Conservation (phyloP, 2,329 filamentous ascomycete species). For the Pseudogymnoascus sp. region DNA sequence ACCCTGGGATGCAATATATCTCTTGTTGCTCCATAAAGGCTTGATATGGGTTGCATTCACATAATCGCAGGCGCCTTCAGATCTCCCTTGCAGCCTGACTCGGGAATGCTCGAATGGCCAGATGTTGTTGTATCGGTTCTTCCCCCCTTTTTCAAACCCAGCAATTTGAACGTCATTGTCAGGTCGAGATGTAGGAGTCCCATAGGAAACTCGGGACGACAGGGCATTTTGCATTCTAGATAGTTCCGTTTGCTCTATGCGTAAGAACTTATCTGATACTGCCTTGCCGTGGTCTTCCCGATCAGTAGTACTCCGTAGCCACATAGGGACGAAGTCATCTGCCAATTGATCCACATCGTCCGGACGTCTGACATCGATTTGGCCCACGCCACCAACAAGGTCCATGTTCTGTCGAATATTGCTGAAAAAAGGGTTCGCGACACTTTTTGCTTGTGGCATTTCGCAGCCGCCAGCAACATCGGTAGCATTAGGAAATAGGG, state of each 20-base stretch:
- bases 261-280: conserved; percentile 76
- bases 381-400: conserved; percentile 84
- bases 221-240: conserved; percentile 84
- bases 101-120: conserved; percentile 91
- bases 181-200: conserved; percentile 31
- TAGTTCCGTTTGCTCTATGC: conserved; percentile 78
- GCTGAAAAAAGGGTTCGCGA: conserved; percentile 82
- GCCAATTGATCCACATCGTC: conserved; percentile 39
- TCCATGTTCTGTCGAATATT: conserved; percentile 98
- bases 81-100: conserved; percentile 67
- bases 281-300: conserved; percentile 65
- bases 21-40: conserved; percentile 74
- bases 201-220: conserved; percentile 52
- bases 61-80: conserved; percentile 73
- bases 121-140: conserved; percentile 98
- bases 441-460: conserved; percentile 62
- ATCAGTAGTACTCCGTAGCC: conserved; percentile 66
- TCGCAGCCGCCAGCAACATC: conserved; percentile 86
- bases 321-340: conserved; percentile 54
- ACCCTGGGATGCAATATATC: conserved; percentile 92
- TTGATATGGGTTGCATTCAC: conserved; percentile 89
- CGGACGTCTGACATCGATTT: conserved; percentile 59
- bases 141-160: conserved; percentile 87
- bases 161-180: conserved; percentile 60
- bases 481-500: conserved; percentile 45